These are phyloP conservation scores for Penicillium riverlandense DNA, from an alignment of 495 filamentous ascomycete species.

Conservation along the genomic window DNA sequence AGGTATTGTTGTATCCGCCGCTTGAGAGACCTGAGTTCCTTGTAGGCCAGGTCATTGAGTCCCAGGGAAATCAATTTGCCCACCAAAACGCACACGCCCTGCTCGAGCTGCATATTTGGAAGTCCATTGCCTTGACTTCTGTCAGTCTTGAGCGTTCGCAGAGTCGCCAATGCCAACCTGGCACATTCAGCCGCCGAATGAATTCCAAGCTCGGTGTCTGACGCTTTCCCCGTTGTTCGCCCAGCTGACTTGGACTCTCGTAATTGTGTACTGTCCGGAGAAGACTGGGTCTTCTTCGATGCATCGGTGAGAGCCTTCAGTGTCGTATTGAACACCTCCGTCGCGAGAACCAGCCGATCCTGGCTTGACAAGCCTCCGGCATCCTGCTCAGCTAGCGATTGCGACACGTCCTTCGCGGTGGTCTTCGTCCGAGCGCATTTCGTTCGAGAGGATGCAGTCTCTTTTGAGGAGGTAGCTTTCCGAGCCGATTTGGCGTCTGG, in stretches of 20 bases:
- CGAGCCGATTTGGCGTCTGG: slow-evolving; percentile 16
- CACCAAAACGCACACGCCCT: slow-evolving; percentile 70
- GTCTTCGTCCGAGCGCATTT: slow-evolving; percentile 29
- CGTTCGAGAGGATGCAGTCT: slow-evolving; percentile 18
- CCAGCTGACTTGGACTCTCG: slow-evolving; percentile 31
- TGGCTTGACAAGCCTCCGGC: slow-evolving; percentile 41
- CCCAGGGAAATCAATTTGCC: slow-evolving; percentile 65
- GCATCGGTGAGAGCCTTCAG: slow-evolving; percentile 70
- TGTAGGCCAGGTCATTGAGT: slow-evolving; percentile 66
- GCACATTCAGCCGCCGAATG: slow-evolving; percentile 63
- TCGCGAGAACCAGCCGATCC: slow-evolving; percentile 66
- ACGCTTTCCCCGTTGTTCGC: slow-evolving; percentile 8
- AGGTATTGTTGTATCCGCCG: slow-evolving; percentile 45
- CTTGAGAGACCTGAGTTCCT: slow-evolving; percentile 67
- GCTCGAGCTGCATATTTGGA: slow-evolving; percentile 71
- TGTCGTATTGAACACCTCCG: slow-evolving; percentile 71
- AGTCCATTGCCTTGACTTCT: slow-evolving; percentile 38
- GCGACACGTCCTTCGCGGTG: not conserved
- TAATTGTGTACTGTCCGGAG: slow-evolving; percentile 32
- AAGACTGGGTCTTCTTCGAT: slow-evolving; percentile 42
- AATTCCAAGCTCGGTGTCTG: slow-evolving; percentile 24
- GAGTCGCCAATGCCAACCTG: slow-evolving; percentile 60
- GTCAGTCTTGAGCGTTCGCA: slow-evolving; percentile 53
- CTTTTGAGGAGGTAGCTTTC: slow-evolving; percentile 15
- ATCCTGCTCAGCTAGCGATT: slow-evolving; percentile 26